Conservation (phyloP, 106 monocot genomes). For the Allium fistulosum region DNA sequence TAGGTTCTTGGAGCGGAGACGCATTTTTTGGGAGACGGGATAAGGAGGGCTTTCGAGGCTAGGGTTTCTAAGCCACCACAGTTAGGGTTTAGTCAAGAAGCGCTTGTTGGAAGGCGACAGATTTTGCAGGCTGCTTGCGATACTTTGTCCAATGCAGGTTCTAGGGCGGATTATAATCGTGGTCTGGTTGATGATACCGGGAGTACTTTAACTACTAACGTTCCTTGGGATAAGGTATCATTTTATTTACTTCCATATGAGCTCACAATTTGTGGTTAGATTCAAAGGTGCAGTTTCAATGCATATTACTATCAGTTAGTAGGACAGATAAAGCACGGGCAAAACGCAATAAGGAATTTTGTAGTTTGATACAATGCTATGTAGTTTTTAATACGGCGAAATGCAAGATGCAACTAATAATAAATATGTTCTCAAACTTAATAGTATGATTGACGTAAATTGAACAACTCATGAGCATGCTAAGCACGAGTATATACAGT, state of each 20-base stretch:
- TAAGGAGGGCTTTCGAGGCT: slow-evolving; percentile 65
- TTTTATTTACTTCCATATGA: neutral
- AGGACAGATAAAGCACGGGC: neutral
- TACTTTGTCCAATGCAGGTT: slow-evolving; percentile 32
- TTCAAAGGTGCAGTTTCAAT: neutral
- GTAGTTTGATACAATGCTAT: too few species aligned
- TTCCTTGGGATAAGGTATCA: slow-evolving; percentile 79
- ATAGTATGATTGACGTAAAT: too few species aligned
- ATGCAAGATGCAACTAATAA: too few species aligned
- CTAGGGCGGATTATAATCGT: slow-evolving; percentile 56
- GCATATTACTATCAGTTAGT: neutral
- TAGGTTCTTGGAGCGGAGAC: slow-evolving; percentile 58
- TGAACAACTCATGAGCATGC: too few species aligned
- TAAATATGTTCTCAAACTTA: too few species aligned
- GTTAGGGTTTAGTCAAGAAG: slow-evolving; percentile 76
- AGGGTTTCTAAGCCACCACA: slow-evolving; percentile 53
- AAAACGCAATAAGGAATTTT: too few species aligned
- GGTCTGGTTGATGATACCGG: slow-evolving; percentile 50
- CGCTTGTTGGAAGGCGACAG: slow-evolving; percentile 71
- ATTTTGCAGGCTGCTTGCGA: slow-evolving; percentile 83
- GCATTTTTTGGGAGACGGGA: slow-evolving; percentile 81
- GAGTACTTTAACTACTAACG: slow-evolving; percentile 31
- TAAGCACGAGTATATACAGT: too few species aligned
- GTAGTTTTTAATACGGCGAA: too few species aligned
- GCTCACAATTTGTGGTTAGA: neutral